Percentiles rank a stretch among this genome's conserved stretches.
These are phyloP conservation scores for Mycena metata DNA, from an alignment of 768 basidiomycete species.

Conservation along the genomic window DNA sequence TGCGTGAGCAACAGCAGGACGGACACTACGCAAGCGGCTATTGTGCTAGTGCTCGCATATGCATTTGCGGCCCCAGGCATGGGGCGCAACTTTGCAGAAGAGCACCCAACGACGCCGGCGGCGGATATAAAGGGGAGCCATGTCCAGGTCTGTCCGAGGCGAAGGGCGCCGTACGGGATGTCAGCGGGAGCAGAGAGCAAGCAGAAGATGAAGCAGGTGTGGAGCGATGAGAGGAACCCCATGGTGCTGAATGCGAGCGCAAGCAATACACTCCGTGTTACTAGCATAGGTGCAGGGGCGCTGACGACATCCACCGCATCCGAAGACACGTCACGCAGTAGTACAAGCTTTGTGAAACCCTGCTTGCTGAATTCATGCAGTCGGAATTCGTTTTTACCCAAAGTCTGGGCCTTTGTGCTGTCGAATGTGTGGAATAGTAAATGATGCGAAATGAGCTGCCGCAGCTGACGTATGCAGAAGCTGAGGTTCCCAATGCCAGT, in stretches of 20 bases:
- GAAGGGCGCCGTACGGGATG: conserved; percentile 7
- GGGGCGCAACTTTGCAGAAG: conserved; percentile 1
- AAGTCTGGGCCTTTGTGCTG: not conserved
- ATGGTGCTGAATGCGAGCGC: conserved; percentile 7
- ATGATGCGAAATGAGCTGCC: conserved; percentile 17
- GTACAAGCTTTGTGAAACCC: conserved; percentile 20
- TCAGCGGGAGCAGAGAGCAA: conserved; percentile 14
- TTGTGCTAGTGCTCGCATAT: conserved; percentile 3
- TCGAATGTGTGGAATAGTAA: conserved; percentile 5
- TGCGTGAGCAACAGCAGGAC: conserved; percentile 8
- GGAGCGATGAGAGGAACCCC: conserved; percentile 11
- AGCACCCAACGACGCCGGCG: conserved; percentile 16
- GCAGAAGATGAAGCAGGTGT: conserved; percentile 16
- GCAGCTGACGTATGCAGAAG: conserved; percentile 20
- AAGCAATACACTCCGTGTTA: not conserved
- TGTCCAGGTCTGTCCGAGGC: conserved; percentile 19
- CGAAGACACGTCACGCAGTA: conserved; percentile 15
- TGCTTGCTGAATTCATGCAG: conserved; percentile 24
- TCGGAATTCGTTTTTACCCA: not conserved
- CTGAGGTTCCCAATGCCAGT: conserved; percentile 21
- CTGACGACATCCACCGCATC: conserved; percentile 12
- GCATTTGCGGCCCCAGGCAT: not conserved
- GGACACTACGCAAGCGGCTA: not conserved
- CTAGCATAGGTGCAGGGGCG: not conserved
- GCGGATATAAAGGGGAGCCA: conserved; percentile 11